phyloP scores from a whole-genome alignment of 495 filamentous ascomycete genomes.

The Venustampulla echinocandica region DNA sequence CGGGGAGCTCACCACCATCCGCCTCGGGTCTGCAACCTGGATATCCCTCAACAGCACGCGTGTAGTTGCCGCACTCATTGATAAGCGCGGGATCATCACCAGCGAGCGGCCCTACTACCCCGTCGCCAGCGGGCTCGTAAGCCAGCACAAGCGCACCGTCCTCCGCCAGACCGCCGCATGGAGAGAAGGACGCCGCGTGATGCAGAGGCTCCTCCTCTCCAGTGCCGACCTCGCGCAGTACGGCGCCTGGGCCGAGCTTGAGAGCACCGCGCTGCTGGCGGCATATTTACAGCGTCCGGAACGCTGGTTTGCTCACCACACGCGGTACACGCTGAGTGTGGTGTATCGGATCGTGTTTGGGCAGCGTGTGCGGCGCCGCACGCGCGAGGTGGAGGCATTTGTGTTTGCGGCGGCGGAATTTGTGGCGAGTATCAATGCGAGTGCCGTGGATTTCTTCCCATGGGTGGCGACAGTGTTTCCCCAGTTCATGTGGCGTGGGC shows the following conservation, averaged over 20 bases:
- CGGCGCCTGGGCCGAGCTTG: conserved; percentile 24
- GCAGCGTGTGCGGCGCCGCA: neutral
- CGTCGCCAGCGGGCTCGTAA: conserved; percentile 30
- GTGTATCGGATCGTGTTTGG: conserved; percentile 27
- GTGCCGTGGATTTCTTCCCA: conserved; percentile 27
- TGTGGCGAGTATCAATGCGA: conserved; percentile 22
- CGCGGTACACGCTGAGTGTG: conserved; percentile 29
- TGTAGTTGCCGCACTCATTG: conserved; percentile 29
- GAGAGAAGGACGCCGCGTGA: conserved; percentile 29
- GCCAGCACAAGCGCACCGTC: conserved; percentile 24
- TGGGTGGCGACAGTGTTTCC: conserved; percentile 16
- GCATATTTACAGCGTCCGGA: conserved; percentile 26
- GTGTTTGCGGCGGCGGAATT: conserved; percentile 26
- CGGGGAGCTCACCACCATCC: conserved; percentile 31
- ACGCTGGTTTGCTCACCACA: conserved; percentile 30
- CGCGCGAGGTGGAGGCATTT: conserved; percentile 23
- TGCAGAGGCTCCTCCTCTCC: conserved; percentile 27
- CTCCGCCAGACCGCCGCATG: conserved; percentile 24
- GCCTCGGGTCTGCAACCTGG: conserved; percentile 30
- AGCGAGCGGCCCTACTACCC: conserved; percentile 29
- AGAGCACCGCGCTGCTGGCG: conserved; percentile 27
- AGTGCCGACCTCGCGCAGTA: conserved; percentile 26
- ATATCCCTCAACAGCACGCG: conserved; percentile 30
- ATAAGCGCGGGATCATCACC: conserved; percentile 27
- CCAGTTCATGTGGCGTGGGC: conserved; percentile 23